Conservation (phyloP, 805 yeast species). For the Starmerella davenportii region DNA sequence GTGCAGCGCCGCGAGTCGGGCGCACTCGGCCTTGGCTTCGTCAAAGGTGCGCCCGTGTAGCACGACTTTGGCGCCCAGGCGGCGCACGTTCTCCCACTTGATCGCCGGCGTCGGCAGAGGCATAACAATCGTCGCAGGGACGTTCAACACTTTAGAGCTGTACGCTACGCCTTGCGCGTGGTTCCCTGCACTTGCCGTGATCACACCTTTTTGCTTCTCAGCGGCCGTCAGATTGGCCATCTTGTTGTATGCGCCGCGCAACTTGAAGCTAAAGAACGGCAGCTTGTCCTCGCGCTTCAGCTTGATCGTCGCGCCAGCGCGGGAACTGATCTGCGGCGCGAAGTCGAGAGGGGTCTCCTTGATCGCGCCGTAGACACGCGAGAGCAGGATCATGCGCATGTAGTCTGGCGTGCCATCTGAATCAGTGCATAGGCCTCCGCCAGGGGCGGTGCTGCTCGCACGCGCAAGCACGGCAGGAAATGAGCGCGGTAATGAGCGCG, state of each 20-base stretch:
- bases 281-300: constrained; percentile 83
- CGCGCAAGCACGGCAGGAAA: too few species aligned
- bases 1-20: constrained; percentile 44
- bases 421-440: constrained; percentile 4
- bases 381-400: constrained; percentile 71
- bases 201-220: constrained; percentile 62
- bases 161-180: constrained; percentile 98
- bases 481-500: too few species aligned
- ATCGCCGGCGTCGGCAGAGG: constrained; percentile 93
- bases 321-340: constrained; percentile 59
- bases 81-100: constrained; percentile 75
- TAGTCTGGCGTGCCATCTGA: constrained; percentile 67
- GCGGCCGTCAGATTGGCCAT: constrained; percentile 56
- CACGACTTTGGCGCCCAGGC: constrained; percentile 89
- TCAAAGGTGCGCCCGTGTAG: constrained; percentile 88
- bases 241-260: constrained; percentile 96
- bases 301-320: constrained; percentile 54
- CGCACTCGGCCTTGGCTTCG: constrained; percentile 82
- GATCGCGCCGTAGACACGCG: constrained; percentile 87
- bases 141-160: constrained; percentile 66
- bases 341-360: constrained; percentile 71
- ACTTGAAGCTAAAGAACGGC: constrained; percentile 89
- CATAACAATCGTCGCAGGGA: constrained; percentile 95
- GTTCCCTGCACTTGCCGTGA: constrained; percentile 97
- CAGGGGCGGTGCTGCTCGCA: too few species aligned